Conservation (phyloP, 352 stramenopile genomes). For the Phytophthora ohioensis region DNA sequence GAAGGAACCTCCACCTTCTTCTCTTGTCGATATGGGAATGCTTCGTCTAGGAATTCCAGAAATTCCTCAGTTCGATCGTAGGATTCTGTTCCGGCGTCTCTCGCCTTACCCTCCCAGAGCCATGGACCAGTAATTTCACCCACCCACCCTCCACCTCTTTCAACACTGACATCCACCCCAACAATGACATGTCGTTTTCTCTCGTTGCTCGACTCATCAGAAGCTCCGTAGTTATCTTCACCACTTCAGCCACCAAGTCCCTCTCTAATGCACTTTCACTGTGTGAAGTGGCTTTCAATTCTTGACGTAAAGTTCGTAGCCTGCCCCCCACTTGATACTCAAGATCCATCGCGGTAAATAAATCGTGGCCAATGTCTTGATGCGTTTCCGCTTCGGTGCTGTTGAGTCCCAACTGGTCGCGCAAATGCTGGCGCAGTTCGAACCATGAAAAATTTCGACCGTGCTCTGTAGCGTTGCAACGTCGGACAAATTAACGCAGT, state of each 20-base stretch:
- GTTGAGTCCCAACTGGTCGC: conserved; percentile 36
- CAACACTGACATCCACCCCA: conserved; percentile 32
- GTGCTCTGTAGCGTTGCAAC: conserved; percentile 21
- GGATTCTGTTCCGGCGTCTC: conserved; percentile 19
- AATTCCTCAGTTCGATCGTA: conserved; percentile 40
- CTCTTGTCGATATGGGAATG: not conserved
- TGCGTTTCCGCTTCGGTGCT: not conserved
- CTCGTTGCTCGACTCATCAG: conserved; percentile 47
- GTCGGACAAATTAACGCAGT: conserved; percentile 45
- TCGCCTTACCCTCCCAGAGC: conserved; percentile 26
- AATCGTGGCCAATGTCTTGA: not conserved
- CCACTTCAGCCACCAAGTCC: conserved; percentile 48
- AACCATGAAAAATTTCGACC: conserved; percentile 39
- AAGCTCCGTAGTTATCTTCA: conserved; percentile 64
- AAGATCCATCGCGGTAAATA: conserved; percentile 2
- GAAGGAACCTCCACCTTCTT: conserved; percentile 6
- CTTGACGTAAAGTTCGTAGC: conserved; percentile 30
- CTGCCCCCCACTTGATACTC: conserved; percentile 30
- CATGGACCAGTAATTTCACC: conserved; percentile 11
- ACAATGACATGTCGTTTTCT: conserved; percentile 35
- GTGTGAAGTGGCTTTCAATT: conserved; percentile 15
- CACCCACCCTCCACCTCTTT: conserved; percentile 16
- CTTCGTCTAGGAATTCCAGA: conserved; percentile 44
- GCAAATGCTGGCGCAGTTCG: conserved; percentile 43
- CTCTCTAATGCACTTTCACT: conserved; percentile 30